Conservation (phyloP, 805 yeast species). For the Saturnispora saitoi region DNA sequence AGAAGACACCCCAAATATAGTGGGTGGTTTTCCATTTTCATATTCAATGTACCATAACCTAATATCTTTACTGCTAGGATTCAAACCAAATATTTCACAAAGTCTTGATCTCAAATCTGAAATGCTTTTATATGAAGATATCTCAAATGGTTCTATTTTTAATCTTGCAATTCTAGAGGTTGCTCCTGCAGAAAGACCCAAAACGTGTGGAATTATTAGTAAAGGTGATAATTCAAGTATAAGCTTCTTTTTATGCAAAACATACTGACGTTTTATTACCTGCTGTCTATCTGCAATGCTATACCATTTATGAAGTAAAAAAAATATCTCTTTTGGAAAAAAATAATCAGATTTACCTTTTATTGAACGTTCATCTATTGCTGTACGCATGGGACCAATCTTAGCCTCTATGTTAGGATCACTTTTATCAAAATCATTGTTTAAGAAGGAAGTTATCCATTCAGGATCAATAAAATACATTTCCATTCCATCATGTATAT, state of each 20-base stretch:
- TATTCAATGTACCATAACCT: conserved; percentile 23
- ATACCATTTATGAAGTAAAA: conserved; percentile 43
- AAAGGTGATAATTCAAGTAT: conserved; percentile 22
- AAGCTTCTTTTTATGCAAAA: conserved; percentile 22
- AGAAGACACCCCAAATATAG: conserved; percentile 15
- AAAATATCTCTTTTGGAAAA: conserved; percentile 39
- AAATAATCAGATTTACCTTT: conserved; percentile 22
- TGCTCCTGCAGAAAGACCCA: conserved; percentile 13
- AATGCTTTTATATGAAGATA: conserved; percentile 28
- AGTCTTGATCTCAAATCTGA: conserved; percentile 22
- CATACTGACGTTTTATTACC: conserved; percentile 31
- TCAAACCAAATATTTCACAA: conserved; percentile 17
- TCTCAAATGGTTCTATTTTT: conserved; percentile 18
- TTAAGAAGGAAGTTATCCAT: conserved; percentile 37
- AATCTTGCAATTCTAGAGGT: conserved; percentile 1
- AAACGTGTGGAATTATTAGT: conserved; percentile 22
- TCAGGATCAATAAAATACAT: conserved; percentile 40
- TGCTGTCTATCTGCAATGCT: conserved; percentile 35
- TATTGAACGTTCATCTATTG: conserved; percentile 33
- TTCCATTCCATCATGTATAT: conserved; percentile 36
- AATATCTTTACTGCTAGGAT: conserved; percentile 7
- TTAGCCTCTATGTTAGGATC: conserved; percentile 21
- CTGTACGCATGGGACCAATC: conserved; percentile 43
- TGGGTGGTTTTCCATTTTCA: conserved; percentile 13
- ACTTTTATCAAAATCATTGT: conserved; percentile 24